Conservation (phyloP, 2,329 filamentous ascomycete genomes). For the Claviceps spartinae region DNA sequence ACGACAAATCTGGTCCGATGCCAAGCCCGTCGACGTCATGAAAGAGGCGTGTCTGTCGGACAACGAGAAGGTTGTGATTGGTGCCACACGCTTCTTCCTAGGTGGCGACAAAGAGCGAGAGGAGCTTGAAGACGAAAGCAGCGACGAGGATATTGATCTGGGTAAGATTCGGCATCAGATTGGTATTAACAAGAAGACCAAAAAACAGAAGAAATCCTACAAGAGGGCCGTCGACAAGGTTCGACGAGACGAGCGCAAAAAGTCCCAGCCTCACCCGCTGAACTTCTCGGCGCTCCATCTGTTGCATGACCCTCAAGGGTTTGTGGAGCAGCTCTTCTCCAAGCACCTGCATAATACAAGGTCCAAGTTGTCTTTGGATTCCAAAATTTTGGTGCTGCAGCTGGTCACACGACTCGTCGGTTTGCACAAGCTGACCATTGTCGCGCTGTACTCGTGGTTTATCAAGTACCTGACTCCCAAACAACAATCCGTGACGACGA, state of each 20-base stretch:
- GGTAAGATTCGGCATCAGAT: slow-evolving; percentile 70
- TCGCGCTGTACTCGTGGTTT: slow-evolving; percentile 91
- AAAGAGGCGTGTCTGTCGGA: slow-evolving; percentile 80
- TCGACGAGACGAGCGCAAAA: slow-evolving; percentile 75
- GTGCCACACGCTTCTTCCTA: slow-evolving; percentile 86
- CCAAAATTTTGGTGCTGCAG: slow-evolving; percentile 80
- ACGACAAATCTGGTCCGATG: slow-evolving; percentile 88
- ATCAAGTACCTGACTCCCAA: slow-evolving; percentile 80
- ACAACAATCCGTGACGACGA: slow-evolving; percentile 82
- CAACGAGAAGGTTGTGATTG: slow-evolving; percentile 82
- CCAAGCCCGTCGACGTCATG: slow-evolving; percentile 95
- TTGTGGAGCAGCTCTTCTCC: slow-evolving; percentile 77
- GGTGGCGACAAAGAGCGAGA: slow-evolving; percentile 94
- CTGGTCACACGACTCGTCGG: slow-evolving; percentile 84
- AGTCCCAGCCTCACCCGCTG: slow-evolving; percentile 70
- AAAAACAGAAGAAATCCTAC: slow-evolving; percentile 68
- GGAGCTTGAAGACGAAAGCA: slow-evolving; percentile 79
- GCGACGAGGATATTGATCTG: slow-evolving; percentile 68
- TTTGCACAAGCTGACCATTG: slow-evolving; percentile 79
- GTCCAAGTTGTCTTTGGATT: slow-evolving; percentile 73
- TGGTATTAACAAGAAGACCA: slow-evolving; percentile 92
- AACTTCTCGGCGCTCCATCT: slow-evolving; percentile 96
- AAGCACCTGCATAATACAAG: slow-evolving; percentile 85
- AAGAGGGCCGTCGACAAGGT: slow-evolving; percentile 72
- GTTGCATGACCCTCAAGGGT: slow-evolving; percentile 85